Base-by-base conservation (phyloP, 495 filamentous ascomycete genomes). In the Xylaria grammica region DNA sequence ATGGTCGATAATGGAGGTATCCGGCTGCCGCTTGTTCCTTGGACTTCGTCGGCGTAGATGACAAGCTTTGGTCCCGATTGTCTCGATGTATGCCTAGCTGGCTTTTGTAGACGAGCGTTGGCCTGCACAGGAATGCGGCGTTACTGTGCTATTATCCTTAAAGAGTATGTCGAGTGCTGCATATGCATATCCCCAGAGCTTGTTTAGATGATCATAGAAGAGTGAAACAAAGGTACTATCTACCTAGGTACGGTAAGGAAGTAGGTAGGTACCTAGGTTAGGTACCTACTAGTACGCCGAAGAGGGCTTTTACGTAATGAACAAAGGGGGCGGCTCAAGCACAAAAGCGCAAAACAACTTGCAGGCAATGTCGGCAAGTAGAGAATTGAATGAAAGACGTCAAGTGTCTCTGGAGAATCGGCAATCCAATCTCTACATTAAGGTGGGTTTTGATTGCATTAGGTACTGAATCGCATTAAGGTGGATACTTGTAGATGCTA, bases 261-360 rank as follows among this genome's bases (percentile, higher is more conserved):
- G n/a, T n/a, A n/a, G n/a, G n/a, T 36, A 6, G 34, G 34, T 36
- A 36, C 6, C 11, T 6, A 36, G 6, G 34, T 36, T 36, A 36
- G 17, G 29, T 34, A 53, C 46, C 7, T 24, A 49, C 22, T n/a
- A n/a, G n/a, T n/a, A n/a, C n/a, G n/a, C n/a, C 48, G 20, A 48
- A 58, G 32, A 29, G 32, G 58, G 34, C 22, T 15, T 27, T 60
- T 38, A 60, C 13, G 46, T 42, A 52, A 38, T 52, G 46, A n/a
- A 60, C 5, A 40, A 60, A 60, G 24, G 20, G 57, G 38, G 45
- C 44, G 20, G 36, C 17, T 29, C 34, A 45, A 40, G 44, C 29
- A 20, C 32, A 54, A 38, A 52, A 7, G 5, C 9, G 42, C 19
- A 52, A 20, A 24, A 20, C 44, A 13, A 46, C 44, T 7, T 30